Evolutionary conservation across 2,329 filamentous ascomycete species (phyloP).

Genomic region (Akanthomyces muscarius): DNA sequence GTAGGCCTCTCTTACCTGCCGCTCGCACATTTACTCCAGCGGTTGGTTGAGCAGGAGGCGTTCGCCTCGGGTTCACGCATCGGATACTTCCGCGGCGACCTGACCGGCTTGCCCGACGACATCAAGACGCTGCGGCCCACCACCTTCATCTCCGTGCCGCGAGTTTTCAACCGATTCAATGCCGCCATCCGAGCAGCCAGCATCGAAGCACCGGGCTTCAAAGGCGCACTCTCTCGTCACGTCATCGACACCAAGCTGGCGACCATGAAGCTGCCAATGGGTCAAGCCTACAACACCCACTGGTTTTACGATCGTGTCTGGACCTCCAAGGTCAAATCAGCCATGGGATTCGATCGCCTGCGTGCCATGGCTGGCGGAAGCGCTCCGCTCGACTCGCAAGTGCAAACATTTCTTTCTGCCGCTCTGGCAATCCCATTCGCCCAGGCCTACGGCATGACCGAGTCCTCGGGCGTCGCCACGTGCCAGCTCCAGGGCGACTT

Average conservation of each 20-base stretch:
- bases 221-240: constrained; percentile 74
- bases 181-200: constrained; percentile 76
- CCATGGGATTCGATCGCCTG: constrained; percentile 72
- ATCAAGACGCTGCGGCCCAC: constrained; percentile 82
- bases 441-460: constrained; percentile 92
- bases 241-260: constrained; percentile 77
- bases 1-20: constrained; percentile 83
- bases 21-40: constrained; percentile 89
- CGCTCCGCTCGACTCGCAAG: constrained; percentile 80
- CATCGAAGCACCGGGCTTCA: constrained; percentile 72
- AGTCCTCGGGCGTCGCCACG: constrained; percentile 77
- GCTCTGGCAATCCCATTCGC: constrained; percentile 73
- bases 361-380: constrained; percentile 80
- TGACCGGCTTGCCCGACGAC: constrained; percentile 82
- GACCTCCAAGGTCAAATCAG: constrained; percentile 81
- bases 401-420: constrained; percentile 85
- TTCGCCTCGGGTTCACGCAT: constrained; percentile 70
- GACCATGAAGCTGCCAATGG: constrained; percentile 65
- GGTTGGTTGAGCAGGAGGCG: constrained; percentile 72
- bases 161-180: constrained; percentile 87
- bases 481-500: constrained; percentile 69
- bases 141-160: constrained; percentile 80
- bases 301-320: constrained; percentile 81
- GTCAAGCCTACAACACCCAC: constrained; percentile 75
- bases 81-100: constrained; percentile 93